phyloP scores from a whole-genome alignment of 441 rosid species.

The Pelargonium myrrhifolium region DNA sequence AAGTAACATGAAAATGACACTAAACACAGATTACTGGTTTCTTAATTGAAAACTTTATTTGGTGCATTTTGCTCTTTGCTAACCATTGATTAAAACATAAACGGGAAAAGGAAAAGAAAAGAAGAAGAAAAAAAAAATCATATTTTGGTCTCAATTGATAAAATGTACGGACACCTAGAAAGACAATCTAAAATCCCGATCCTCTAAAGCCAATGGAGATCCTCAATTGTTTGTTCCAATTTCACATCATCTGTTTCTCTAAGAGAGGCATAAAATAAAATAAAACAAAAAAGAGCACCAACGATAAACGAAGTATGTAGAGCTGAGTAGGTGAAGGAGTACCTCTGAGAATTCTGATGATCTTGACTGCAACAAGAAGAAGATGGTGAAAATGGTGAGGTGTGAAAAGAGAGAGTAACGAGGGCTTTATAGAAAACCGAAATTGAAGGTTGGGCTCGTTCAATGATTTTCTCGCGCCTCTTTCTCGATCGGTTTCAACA shows the following conservation, averaged over 20 bases:
- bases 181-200: neutral
- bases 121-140: neutral
- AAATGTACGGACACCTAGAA: neutral
- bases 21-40: neutral
- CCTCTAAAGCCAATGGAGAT: neutral
- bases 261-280: no score
- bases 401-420: neutral
- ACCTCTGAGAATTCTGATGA: neutral
- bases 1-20: neutral
- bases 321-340: no score
- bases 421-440: constrained; percentile 2
- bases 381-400: neutral
- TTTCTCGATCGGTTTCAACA: neutral
- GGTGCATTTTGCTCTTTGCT: no score
- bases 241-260: no score
- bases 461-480: constrained; percentile 3
- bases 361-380: neutral
- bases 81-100: no score
- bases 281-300: no score
- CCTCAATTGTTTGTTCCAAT: neutral
- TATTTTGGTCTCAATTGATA: neutral
- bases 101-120: no score
- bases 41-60: neutral
- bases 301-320: no score
- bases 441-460: constrained; percentile 6